These are phyloP conservation scores for Candida anglica DNA, from an alignment of 805 yeast genomes.

Conservation along the genomic window DNA sequence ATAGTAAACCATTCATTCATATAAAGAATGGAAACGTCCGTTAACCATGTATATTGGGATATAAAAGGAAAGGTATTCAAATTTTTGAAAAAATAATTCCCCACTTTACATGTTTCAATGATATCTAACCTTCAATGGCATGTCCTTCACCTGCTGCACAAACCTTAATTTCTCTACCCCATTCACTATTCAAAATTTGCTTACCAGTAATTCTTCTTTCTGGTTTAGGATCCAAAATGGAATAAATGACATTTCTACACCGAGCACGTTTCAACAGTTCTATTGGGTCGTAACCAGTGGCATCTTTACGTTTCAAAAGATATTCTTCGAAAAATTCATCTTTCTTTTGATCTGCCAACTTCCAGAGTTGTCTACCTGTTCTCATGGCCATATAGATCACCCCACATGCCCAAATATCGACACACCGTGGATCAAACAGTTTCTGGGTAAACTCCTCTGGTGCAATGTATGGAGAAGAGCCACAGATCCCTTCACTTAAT, in stretches of 20 bases:
- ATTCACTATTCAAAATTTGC: conserved; percentile 87
- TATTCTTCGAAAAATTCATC: conserved; percentile 81
- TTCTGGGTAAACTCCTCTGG: conserved; percentile 73
- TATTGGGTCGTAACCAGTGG: conserved; percentile 88
- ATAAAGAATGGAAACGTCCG: no score
- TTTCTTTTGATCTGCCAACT: conserved; percentile 64
- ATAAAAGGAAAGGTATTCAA: no score
- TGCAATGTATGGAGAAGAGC: conserved; percentile 86
- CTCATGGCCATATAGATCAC: conserved; percentile 92
- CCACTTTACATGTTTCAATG: no score
- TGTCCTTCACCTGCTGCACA: conserved; percentile 65
- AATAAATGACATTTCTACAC: conserved; percentile 89
- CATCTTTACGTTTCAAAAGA: conserved; percentile 71
- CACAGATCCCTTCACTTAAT: conserved; percentile 72
- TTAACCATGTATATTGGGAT: no score
- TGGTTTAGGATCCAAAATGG: conserved; percentile 90
- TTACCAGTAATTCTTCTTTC: conserved; percentile 80
- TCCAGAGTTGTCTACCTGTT: conserved; percentile 93
- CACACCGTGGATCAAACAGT: conserved; percentile 76
- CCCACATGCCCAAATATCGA: conserved; percentile 92
- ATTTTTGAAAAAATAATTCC: no score
- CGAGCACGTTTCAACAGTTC: conserved; percentile 80
- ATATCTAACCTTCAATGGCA: no score
- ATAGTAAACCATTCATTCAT: no score
- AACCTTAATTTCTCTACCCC: conserved; percentile 87